Base-by-base conservation (phyloP, 2,329 filamentous ascomycete species). In the Periconia sp. region DNA sequence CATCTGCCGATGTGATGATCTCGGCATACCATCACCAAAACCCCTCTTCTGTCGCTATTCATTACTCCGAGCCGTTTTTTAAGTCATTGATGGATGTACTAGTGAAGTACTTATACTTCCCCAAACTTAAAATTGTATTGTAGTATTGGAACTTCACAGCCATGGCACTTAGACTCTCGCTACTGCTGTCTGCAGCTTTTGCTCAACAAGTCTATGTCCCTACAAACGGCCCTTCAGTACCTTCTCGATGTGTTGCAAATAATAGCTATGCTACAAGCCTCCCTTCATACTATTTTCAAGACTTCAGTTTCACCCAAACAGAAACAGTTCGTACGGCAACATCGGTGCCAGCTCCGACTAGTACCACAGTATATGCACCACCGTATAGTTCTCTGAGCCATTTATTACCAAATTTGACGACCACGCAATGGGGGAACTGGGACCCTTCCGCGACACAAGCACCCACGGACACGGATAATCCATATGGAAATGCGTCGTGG, bases 401-500 rank as follows among this genome's bases (percentile, higher is more conserved):
- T 31, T 61, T 77, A 8, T 62, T 77, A 3, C 70, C 72, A 0
- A 59, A 66, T 44, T 50, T 74, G 45, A 70, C 66, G 1, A 75
- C 73, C 3, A 77, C 74, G 2, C 74, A 72, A 52, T 77, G 74
- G 74, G 74, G 74, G 11, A 75, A 73, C 43, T 77, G 74, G 74
- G 54, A 76, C 42, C 72, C 74, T 7, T 64, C 66, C 27, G 63
- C 62, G 3, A 76, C 71, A 17, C 58, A 61, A 11, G 62, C 62
- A 37, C 64, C 72, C 6, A 73, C 72, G 2, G 74, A 77, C 52
- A 50, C 60, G 1, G 64, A 54, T 2, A 62, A 68, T 19, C 72
- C 71, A 2, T 77, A 76, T 41, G 74, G 75, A 0, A 72, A 73
- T 31, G 71, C 72, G 10, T 75, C 75, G 1, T 77, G 73, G 71